Evolutionary conservation across 495 filamentous ascomycete species (phyloP).

Genomic region (Penicillium crystallinum): DNA sequence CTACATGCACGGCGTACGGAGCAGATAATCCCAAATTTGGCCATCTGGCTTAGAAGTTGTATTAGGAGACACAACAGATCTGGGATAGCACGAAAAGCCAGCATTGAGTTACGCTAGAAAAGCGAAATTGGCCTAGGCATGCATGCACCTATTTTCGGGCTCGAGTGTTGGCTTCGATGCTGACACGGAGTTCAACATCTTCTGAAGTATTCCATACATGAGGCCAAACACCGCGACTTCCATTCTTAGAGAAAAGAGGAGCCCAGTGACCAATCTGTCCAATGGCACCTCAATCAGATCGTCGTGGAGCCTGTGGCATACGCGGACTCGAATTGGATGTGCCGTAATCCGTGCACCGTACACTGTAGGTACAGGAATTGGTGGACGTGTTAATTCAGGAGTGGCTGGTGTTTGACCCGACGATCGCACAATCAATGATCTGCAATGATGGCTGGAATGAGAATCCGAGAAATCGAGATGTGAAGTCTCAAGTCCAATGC

Average conservation of each 20-base stretch:
- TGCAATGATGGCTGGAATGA: not conserved
- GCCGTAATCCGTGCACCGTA: no score
- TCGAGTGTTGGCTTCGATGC: not conserved
- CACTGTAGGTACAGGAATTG: conserved; percentile 3
- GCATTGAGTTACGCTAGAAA: conserved; percentile 11
- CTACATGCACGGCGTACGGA: not conserved
- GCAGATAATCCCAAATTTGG: not conserved
- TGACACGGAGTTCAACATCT: no score
- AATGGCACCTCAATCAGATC: not conserved
- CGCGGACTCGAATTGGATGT: not conserved
- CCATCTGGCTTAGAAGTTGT: conserved; percentile 3
- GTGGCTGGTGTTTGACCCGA: conserved; percentile 4
- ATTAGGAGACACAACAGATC: conserved; percentile 11
- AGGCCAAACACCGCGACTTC: not conserved
- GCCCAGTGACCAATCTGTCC: not conserved
- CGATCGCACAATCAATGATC: conserved; percentile 9
- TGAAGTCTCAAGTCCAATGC: not conserved
- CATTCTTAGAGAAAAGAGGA: not conserved
- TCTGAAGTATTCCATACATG: no score
- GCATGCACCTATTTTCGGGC: conserved; percentile 22
- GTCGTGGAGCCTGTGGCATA: not conserved
- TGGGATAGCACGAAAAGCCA: not conserved
- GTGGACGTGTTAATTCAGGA: conserved; percentile 12
- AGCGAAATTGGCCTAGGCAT: conserved; percentile 1
- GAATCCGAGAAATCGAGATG: not conserved